A percentile compares a stretch with the other conserved stretches of the same genome.
Conservation (phyloP, 2,329 filamentous ascomycete genomes). For the Trichoderma atroviride region DNA sequence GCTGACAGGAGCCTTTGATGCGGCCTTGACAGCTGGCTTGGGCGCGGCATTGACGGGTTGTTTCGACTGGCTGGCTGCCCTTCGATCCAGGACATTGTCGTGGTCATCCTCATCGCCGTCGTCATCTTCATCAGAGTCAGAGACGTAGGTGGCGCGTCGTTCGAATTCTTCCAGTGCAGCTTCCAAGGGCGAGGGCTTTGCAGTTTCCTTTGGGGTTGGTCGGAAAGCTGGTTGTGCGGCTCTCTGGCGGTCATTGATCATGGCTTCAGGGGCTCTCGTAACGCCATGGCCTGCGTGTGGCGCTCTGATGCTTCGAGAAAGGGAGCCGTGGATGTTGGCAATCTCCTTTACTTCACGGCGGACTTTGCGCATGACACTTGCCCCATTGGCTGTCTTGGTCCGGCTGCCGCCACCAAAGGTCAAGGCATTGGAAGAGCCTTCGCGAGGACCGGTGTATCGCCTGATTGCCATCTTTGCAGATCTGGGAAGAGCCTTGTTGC, state of each 20-base stretch:
- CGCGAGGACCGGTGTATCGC: constrained; percentile 36
- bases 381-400: constrained; percentile 54
- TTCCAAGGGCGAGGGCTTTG: constrained; percentile 31
- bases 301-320: constrained; percentile 41
- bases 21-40: constrained; percentile 14
- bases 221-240: constrained; percentile 44
- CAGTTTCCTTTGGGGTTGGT: constrained; percentile 32
- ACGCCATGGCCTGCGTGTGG: constrained; percentile 46
- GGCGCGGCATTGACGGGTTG: background rate
- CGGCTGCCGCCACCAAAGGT: constrained; percentile 53
- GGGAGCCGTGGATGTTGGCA: constrained; percentile 49
- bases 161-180: constrained; percentile 39
- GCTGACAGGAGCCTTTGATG: constrained; percentile 4
- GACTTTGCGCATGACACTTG: constrained; percentile 59
- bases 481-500: constrained; percentile 51
- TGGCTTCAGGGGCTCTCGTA: constrained; percentile 52
- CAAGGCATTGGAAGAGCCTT: constrained; percentile 40
- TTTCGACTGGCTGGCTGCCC: constrained; percentile 17
- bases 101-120: constrained; percentile 34
- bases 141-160: constrained; percentile 44
- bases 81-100: background rate
- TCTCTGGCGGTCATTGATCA: constrained; percentile 57
- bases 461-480: constrained; percentile 41
- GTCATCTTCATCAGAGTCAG: constrained; percentile 44
- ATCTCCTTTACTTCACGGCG: constrained; percentile 60